phyloP scores from a whole-genome alignment of 495 filamentous ascomycete genomes.

The Halenospora varia region DNA sequence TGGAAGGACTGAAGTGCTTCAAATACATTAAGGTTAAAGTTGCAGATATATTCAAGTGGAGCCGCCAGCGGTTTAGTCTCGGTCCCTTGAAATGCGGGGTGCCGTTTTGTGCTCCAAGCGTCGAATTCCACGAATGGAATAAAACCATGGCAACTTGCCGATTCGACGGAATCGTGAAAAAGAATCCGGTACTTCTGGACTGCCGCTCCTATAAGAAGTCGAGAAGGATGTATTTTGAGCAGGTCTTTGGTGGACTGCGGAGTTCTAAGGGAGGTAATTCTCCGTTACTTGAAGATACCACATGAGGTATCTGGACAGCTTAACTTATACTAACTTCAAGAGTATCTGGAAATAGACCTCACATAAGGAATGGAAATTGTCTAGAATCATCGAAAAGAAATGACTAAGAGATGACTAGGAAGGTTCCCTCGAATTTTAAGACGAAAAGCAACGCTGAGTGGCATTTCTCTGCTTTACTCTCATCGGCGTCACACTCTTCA shows the following conservation, averaged over 20 bases:
- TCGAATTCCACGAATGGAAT: neutral
- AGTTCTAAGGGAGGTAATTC: neutral
- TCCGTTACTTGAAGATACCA: too few relatives aligned
- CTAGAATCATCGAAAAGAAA: too few relatives aligned
- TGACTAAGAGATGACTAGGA: too few relatives aligned
- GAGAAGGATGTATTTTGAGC: neutral
- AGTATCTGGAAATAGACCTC: too few relatives aligned
- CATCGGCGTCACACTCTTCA: too few relatives aligned
- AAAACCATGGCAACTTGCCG: too few relatives aligned
- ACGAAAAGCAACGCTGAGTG: too few relatives aligned
- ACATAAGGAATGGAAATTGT: too few relatives aligned
- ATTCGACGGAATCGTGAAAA: neutral
- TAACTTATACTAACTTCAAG: too few relatives aligned
- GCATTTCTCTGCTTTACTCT: too few relatives aligned
- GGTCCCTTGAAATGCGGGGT: neutral
- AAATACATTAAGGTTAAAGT: neutral
- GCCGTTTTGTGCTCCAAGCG: neutral
- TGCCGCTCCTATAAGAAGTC: neutral
- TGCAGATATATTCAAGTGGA: neutral
- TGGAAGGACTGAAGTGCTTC: neutral
- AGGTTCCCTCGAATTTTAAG: too few relatives aligned
- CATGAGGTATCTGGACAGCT: too few relatives aligned
- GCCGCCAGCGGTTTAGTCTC: neutral
- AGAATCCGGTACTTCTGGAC: neutral
- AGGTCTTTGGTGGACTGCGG: neutral